Evolutionary conservation across 352 stramenopile genomes (phyloP), one percentile per base, ranked within the genome.

Genomic region (Globisporangium polare): DNA sequence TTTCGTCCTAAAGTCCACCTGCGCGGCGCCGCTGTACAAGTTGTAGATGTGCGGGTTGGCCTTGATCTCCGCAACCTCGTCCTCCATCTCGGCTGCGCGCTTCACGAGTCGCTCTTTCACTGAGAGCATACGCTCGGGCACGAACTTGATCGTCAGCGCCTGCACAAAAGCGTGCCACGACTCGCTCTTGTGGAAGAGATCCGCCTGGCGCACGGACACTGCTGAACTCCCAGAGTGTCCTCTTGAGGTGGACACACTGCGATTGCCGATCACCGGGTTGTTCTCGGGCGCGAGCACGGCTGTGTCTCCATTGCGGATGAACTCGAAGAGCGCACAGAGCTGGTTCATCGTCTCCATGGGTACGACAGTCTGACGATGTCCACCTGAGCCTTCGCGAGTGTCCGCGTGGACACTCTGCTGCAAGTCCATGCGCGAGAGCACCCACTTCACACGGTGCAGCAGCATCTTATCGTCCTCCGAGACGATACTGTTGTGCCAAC

Each of bases 251-350:
- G 47, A 55, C 45, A 29, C 54, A 41, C 22, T 43, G 9, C 31
- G 29, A 3, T 59, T 73, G 62, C 18, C 61, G 60, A 53, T 73
- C 62, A 75, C 63, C 18, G 83, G 83, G 49, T 82, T 79, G 63
- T 91, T 93, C 47, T 78, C 78, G 1, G 65, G 63, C 2, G 70
- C 67, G 31, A 93, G 58, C 20, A 46, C 39, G 0, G 46, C 29
- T 1, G 80, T 84, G 33, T 89, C 69, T 1, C 81, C 83, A 31
- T 75, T 65, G 9, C 81, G 79, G 3, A 93, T 72, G 47, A 93
- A 93, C 65, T 93, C 83, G 31, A 90, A 88, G 53, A 93, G 62
- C 43, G 77, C 79, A 53, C 80, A 90, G 0, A 93, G 59, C 57
- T 93, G 83, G 39, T 82, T 70, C 69, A 83, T 76, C 17, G 74